A percentile compares a stretch with the other conserved stretches of the same genome.
phyloP scores from a whole-genome alignment of 2,329 filamentous ascomycete species.

The Fusarium longipes region DNA sequence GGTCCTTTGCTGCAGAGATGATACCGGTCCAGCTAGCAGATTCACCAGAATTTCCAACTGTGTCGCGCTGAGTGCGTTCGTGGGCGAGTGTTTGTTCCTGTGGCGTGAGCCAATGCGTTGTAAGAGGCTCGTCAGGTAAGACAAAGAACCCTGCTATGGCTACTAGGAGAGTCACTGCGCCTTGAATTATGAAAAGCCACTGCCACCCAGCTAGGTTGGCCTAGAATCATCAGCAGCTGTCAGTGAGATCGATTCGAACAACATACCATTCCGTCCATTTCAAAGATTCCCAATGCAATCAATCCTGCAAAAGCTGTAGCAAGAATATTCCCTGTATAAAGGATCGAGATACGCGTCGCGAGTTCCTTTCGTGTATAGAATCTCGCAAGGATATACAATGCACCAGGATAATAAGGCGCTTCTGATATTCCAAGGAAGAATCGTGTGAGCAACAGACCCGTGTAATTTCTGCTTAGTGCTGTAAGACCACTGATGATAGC shows the following conservation, averaged over 20 bases:
- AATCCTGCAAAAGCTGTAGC: slow-evolving; percentile 55
- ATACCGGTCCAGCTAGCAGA: slow-evolving; percentile 58
- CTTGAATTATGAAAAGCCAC: slow-evolving; percentile 73
- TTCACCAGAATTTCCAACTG: slow-evolving; percentile 55
- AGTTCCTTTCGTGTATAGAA: slow-evolving; percentile 66
- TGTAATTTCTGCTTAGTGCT: slow-evolving; percentile 59
- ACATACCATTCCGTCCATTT: slow-evolving; percentile 40
- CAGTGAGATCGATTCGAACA: accelerated
- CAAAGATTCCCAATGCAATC: slow-evolving; percentile 57
- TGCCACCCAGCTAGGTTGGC: slow-evolving; percentile 45
- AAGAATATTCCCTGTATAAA: slow-evolving; percentile 56
- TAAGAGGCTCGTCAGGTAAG: slow-evolving; percentile 54
- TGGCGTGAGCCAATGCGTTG: slow-evolving; percentile 55
- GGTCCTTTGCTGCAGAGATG: slow-evolving; percentile 56
- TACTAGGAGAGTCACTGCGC: slow-evolving; percentile 52
- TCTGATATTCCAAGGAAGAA: slow-evolving; percentile 57
- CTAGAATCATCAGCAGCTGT: not conserved
- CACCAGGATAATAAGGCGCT: slow-evolving; percentile 53
- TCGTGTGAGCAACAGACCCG: slow-evolving; percentile 59
- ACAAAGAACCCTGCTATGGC: slow-evolving; percentile 42
- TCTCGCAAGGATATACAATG: slow-evolving; percentile 58
- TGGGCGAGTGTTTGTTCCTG: slow-evolving; percentile 57
- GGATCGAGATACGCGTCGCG: slow-evolving; percentile 55
- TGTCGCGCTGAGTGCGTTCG: slow-evolving; percentile 57
- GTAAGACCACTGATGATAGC: slow-evolving; percentile 59